Evolutionary conservation across 2,329 filamentous ascomycete species (phyloP), one percentile per base, ranked within the genome.

Genomic region (Colletotrichum sp.): DNA sequence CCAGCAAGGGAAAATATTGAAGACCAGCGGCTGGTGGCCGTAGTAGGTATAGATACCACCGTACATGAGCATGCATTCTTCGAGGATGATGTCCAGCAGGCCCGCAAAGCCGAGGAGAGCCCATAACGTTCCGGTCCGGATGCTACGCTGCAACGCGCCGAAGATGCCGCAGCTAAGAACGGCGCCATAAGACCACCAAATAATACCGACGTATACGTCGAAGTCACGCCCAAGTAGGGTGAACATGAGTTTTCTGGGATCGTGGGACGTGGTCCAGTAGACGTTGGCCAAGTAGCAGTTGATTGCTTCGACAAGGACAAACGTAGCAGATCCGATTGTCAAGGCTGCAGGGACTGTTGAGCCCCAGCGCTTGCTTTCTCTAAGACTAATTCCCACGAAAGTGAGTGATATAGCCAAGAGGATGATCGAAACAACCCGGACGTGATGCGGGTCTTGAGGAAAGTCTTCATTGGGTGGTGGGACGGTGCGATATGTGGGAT

Each of bases 101-200:
- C 34, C 52, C 5, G 70, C 70, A n/a, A 72, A 30, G 5, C 24
- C 64, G 3, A 72, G 52, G 1, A 59, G 15, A 7, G 15, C 10
- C 63, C 63, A 68, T 2, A 72, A 28, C 7, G 7, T 68, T 6
- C 62, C 62, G 2, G 63, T 68, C 4, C 12, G 28, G 18, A 72
- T 32, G 5, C 13, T 28, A 21, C 70, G 70, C 63, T 16, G 30
- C 12, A 72, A 34, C 4, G 70, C 70, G 21, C 70, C 64, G 24
- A 68, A 68, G 26, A 68, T 68, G 21, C 30, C 15, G 28, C 63
- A 68, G 13, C 70, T 39, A 9, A 72, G 49, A 6, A 72, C 71
- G 16, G 64, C 71, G 16, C 64, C 64, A 5, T 34, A 72, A 57
- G 55, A 68, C 71, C 64, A 72, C 71, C 71, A 72, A 10, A 68